Percentiles rank a stretch among this genome's conserved stretches.
phyloP scores from a whole-genome alignment of 2,329 filamentous ascomycete genomes.

The Xylariaceae sp. region DNA sequence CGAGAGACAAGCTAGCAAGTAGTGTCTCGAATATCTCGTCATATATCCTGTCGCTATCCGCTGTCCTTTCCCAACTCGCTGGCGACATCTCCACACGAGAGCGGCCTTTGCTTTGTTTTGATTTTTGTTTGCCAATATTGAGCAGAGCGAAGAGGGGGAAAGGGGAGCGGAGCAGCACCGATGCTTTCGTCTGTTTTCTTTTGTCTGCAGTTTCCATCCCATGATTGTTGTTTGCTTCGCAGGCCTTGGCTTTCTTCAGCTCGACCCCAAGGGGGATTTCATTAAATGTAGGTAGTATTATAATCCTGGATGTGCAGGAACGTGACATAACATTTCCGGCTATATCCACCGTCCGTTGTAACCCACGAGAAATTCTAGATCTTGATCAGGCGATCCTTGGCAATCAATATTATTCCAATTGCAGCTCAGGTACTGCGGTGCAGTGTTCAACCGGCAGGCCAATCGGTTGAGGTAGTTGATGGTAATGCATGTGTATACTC shows the following conservation, averaged over 20 bases:
- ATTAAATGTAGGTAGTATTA: too few relatives aligned
- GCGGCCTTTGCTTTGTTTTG: too few relatives aligned
- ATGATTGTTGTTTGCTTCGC: constrained; percentile 13
- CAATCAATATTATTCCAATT: constrained; percentile 27
- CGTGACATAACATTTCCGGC: constrained; percentile 23
- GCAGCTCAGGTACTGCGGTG: constrained; percentile 22
- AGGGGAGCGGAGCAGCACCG: too few relatives aligned
- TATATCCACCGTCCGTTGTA: constrained; percentile 23
- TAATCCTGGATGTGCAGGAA: too few relatives aligned
- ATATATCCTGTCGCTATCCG: constrained; percentile 18
- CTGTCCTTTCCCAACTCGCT: constrained; percentile 7
- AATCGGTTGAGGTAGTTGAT: constrained; percentile 14
- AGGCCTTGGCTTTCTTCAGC: constrained; percentile 15
- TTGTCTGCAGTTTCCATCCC: constrained; percentile 12
- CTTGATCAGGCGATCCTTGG: constrained; percentile 20
- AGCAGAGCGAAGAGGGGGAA: too few relatives aligned
- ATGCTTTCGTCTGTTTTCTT: constrained; percentile 1
- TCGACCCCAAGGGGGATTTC: constrained; percentile 3
- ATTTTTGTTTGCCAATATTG: too few relatives aligned
- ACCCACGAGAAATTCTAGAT: constrained; percentile 19
- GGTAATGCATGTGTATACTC: too few relatives aligned
- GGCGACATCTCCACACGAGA: too few relatives aligned
- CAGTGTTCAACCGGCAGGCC: constrained; percentile 20
- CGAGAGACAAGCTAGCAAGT: too few relatives aligned
- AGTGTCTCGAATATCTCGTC: constrained; percentile 3